Conservation (phyloP, 2,329 filamentous ascomycete genomes). For the Dactylellina parvicollis region DNA sequence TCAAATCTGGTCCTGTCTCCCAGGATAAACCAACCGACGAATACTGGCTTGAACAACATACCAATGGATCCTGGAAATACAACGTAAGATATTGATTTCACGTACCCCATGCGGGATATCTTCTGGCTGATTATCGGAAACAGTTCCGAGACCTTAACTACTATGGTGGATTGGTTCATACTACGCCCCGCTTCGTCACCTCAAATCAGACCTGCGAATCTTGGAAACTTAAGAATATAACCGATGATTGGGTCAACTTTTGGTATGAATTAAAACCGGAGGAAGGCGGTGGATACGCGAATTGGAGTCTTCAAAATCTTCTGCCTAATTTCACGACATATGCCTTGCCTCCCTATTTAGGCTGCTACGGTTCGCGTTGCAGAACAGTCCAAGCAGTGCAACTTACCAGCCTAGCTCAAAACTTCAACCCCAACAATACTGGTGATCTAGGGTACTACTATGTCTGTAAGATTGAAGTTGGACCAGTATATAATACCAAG, state of each 20-base stretch:
- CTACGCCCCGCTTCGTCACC: slow-evolving; percentile 8
- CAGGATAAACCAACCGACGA: background rate
- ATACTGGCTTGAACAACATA: slow-evolving; percentile 18
- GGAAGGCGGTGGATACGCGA: background rate
- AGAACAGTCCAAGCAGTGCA: slow-evolving; percentile 6
- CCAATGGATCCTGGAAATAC: slow-evolving; percentile 18
- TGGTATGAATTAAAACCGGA: slow-evolving; percentile 1
- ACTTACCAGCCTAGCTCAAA: slow-evolving; percentile 13
- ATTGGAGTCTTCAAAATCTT: slow-evolving; percentile 4
- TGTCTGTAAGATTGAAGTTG: slow-evolving; percentile 6
- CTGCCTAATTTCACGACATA: slow-evolving; percentile 17
- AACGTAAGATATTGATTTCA: background rate
- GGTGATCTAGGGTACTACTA: slow-evolving; percentile 20
- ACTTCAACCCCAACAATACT: background rate
- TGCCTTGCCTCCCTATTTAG: background rate
- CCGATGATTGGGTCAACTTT: background rate
- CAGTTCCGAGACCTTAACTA: slow-evolving; percentile 19
- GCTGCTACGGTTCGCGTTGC: background rate
- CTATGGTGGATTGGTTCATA: slow-evolving; percentile 5
- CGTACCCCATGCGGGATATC: background rate
- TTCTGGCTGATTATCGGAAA: background rate
- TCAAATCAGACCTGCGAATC: slow-evolving; percentile 12
- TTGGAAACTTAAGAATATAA: slow-evolving; percentile 17
- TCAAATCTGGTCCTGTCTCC: slow-evolving; percentile 4
- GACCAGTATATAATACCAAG: slow-evolving; percentile 9